Base-by-base conservation (phyloP, 78 protist genomes). In the Protostelium mycophagum region DNA sequence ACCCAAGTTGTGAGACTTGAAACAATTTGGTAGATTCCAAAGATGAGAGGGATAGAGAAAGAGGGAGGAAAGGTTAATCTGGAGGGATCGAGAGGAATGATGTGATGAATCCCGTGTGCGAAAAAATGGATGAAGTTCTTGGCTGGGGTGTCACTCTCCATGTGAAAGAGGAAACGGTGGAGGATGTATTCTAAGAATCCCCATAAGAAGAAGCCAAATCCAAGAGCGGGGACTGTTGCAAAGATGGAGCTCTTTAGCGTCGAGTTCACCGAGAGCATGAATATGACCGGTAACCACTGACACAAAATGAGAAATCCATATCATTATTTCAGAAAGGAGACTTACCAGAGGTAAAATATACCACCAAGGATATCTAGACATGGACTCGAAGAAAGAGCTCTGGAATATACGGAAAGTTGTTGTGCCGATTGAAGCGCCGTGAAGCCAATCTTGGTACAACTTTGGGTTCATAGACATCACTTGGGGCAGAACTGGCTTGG, bases 41-140 rank as follows among this genome's bases (percentile, higher is more conserved):
- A 51, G 73, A 51, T 51, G 73, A 51, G 73, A 51, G 73, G 73
- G 16, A 51, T 51, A 16, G 94, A 87, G 37, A 92, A 92, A 36
- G 86, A 39, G 38, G 94, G 94, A 37, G 97, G 97, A 28, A 95
- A 93, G 28, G 95, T 94, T 34, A 95, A 83, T 37, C 97, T 86
- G 37, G 91, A 89, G 29, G 92, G 34, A 87, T 96, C 98, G 37
- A 87, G 84, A 87, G 98, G 98, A 23, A 93, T 94, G 35, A 96
- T 63, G 94, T 96, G 98, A 88, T 96, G 98, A 84, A 94, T 90
- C 28, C 98, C 98, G 37, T 96, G 98, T 28, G 92, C 88, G 90
- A 96, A 89, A 89, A 95, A 96, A 89, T 96, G 98, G 83, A 96
- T 87, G 36, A 92, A 89, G 91, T 93, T 96, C 5, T 92, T 88